Base-by-base conservation (phyloP, 345 rosid species). In the Corymbia maculata region DNA sequence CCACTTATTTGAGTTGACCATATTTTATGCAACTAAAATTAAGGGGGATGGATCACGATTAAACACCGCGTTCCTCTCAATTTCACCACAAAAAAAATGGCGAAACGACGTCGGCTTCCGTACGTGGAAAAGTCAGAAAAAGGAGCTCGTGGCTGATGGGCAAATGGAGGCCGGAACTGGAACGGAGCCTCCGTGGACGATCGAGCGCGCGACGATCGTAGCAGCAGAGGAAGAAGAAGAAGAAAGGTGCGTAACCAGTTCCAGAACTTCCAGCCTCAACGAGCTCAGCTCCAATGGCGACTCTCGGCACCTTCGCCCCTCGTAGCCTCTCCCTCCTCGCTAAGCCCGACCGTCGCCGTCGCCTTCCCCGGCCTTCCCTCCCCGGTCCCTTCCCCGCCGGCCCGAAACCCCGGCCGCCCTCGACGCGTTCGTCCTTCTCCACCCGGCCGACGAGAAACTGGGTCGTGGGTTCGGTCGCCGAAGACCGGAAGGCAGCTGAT, bases 391-490 rank as follows among this genome's bases (percentile, higher is more conserved):
- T 42, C 84, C 49, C 84, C 82, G 28, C 28, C 4, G 47, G 49
- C 8, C 22, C 82, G 10, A 75, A 9, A 21, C 3, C 49, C 84
- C 49, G 84, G 84, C 84, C 15, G 49, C 84, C 84, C 49, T 75
- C 84, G 49, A 42, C 4, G 49, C 49, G 44, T 75, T 42, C 84
- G 13, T 42, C 44, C 84, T 42, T 75, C 84, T 44, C 84, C 88
- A n/a, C 70, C 51, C 24, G 52, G 70, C 52, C 68, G 36, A 92
- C 85, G 47, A 90, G 91, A 61, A 93, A 85, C 17, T 92, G 93
- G 94, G 91, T 90, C 51, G 89, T 89, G 61, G 86, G 89, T 49
- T 95, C 98, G 6, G 88, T 97, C 87, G 91, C 90, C 8, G 94
- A 93, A 89, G 97, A 96, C 87, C 94, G 89, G 89, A 93, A 94